phyloP scores from a whole-genome alignment of 176 grass and related monocot genomes.

The Triticum timopheevii region DNA sequence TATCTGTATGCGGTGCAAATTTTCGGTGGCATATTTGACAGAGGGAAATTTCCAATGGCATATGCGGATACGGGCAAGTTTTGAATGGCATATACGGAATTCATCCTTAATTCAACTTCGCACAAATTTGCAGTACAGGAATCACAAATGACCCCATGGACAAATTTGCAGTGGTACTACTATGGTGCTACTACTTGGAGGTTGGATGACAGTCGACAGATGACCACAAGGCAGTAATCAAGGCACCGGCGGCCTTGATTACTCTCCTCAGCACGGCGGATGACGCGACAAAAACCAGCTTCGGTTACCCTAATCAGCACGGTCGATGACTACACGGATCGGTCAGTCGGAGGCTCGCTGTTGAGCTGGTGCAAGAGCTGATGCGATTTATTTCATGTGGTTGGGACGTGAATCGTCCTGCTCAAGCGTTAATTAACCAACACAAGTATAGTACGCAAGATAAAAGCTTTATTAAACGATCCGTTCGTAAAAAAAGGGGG shows the following conservation, averaged over 20 bases:
- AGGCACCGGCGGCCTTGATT: constrained; percentile 23
- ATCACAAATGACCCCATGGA: background rate
- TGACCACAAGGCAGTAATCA: background rate
- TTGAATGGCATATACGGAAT: no score
- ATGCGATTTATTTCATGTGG: background rate
- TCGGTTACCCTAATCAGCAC: background rate
- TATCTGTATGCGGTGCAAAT: no score
- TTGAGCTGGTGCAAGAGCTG: background rate
- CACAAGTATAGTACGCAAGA: background rate
- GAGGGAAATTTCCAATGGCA: no score
- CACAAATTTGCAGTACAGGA: background rate
- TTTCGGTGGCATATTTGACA: no score
- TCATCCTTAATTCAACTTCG: no score
- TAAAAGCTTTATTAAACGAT: background rate
- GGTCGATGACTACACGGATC: no score
- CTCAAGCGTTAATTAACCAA: background rate
- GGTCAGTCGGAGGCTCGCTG: background rate
- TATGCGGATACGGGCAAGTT: no score
- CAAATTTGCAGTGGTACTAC: no score
- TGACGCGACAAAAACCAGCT: constrained; percentile 19
- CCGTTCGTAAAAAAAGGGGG: background rate
- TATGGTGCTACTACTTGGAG: background rate
- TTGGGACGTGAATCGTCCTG: constrained; percentile 16
- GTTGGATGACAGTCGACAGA: background rate
- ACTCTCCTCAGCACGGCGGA: background rate